A percentile compares a stretch with the other conserved stretches of the same genome.
phyloP scores from a whole-genome alignment of 805 yeast genomes.

The Kregervanrija pseudodelftensis region DNA sequence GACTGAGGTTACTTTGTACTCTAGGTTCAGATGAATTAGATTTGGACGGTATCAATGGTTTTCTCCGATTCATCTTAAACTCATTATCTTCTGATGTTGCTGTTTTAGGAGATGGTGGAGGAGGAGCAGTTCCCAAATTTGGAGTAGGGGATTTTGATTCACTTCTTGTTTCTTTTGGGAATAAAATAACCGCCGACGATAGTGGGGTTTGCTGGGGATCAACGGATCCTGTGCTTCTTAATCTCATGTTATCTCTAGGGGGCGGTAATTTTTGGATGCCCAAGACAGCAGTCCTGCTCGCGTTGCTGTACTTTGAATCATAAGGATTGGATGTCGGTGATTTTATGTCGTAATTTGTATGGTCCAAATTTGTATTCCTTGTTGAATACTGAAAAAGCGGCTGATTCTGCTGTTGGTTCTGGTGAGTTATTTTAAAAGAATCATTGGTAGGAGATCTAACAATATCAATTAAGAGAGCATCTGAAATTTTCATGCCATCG shows the following conservation, averaged over 20 bases:
- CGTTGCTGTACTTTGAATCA: no score
- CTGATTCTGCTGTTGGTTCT: slow-evolving; percentile 1
- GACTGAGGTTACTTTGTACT: no score
- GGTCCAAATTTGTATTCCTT: no score
- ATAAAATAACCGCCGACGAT: slow-evolving; percentile 40
- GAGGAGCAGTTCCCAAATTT: neutral
- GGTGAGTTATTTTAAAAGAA: slow-evolving; percentile 6
- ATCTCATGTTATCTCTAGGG: slow-evolving; percentile 20
- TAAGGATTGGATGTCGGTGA: no score
- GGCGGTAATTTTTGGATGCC: slow-evolving; percentile 26
- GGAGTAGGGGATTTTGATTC: slow-evolving; percentile 15
- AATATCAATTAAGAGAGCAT: slow-evolving; percentile 54
- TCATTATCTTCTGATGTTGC: no score
- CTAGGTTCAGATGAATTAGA: neutral
- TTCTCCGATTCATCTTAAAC: no score
- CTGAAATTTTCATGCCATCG: slow-evolving; percentile 58
- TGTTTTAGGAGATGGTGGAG: slow-evolving; percentile 6
- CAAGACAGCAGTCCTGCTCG: slow-evolving; percentile 20
- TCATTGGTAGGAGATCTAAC: slow-evolving; percentile 21
- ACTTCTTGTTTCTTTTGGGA: slow-evolving; percentile 34
- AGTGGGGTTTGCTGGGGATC: slow-evolving; percentile 9
- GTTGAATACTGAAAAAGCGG: neutral
- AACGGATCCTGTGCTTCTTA: slow-evolving; percentile 7
- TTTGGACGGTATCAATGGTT: neutral
- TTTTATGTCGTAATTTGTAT: no score